Percentiles rank a stretch among this genome's conserved stretches.
These are phyloP conservation scores for Claviceps pusilla DNA, from an alignment of 2,329 filamentous ascomycete genomes.

Conservation along the genomic window DNA sequence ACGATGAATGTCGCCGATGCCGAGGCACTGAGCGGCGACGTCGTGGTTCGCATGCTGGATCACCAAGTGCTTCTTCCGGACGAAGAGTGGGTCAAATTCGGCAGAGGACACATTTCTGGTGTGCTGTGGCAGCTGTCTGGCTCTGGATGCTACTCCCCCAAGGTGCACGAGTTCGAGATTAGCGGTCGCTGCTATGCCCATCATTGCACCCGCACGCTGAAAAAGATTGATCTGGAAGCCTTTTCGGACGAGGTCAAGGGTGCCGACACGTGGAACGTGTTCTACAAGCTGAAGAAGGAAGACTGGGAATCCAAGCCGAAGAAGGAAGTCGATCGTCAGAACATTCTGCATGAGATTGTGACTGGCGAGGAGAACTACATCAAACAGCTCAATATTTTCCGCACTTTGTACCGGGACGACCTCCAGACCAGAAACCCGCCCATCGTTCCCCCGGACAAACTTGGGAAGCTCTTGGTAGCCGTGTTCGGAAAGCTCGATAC, in stretches of 20 bases:
- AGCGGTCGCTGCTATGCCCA: conserved; percentile 78
- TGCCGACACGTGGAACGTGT: conserved; percentile 70
- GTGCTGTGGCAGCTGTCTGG: conserved; percentile 90
- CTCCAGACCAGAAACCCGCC: conserved; percentile 58
- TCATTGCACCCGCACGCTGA: conserved; percentile 84
- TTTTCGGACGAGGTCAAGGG: conserved; percentile 53
- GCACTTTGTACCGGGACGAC: conserved; percentile 71
- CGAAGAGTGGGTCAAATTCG: conserved; percentile 96
- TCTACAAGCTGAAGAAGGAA: conserved; percentile 71
- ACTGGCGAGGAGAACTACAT: conserved; percentile 87
- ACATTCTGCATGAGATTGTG: conserved; percentile 88
- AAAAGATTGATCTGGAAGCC: conserved; percentile 80
- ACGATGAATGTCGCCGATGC: conserved; percentile 98
- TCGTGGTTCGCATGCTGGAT: conserved; percentile 66
- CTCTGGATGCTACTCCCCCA: conserved; percentile 77
- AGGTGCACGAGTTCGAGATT: conserved; percentile 56
- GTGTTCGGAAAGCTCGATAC: conserved; percentile 87
- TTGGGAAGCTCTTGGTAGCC: conserved; percentile 63
- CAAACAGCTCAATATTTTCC: conserved; percentile 72
- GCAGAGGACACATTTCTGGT: conserved; percentile 63
- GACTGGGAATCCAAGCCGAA: conserved; percentile 55
- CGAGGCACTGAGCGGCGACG: conserved; percentile 64
- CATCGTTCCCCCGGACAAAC: conserved; percentile 63
- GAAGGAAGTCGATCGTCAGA: conserved; percentile 86
- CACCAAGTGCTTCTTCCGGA: conserved; percentile 67